Percentiles rank a stretch among this genome's conserved stretches.
Evolutionary conservation across 495 filamentous ascomycete species (phyloP).

Genomic region (Penicillium herquei): DNA sequence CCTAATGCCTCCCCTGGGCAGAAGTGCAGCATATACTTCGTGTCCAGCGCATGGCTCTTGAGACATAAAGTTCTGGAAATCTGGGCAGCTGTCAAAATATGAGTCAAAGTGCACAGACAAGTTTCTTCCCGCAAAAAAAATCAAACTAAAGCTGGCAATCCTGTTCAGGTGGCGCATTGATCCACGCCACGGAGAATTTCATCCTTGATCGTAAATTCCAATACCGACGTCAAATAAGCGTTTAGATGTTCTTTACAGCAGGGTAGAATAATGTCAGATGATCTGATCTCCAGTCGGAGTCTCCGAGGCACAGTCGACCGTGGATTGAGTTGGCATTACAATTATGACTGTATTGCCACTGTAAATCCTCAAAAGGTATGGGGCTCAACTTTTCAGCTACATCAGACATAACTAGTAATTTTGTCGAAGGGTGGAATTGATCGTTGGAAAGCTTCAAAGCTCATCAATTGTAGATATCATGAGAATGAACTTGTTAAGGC

Average conservation of each 20-base stretch:
- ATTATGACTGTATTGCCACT: background rate
- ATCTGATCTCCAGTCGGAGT: background rate
- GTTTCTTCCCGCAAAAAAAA: background rate
- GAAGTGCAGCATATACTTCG: background rate
- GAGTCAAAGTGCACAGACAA: conserved; percentile 4
- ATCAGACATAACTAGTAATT: too few species aligned
- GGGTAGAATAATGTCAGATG: background rate
- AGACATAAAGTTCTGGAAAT: too few species aligned
- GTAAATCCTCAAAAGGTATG: background rate
- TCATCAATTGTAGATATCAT: too few species aligned
- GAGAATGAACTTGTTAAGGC: too few species aligned
- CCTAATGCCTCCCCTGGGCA: background rate
- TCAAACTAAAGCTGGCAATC: conserved; percentile 7
- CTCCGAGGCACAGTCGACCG: background rate
- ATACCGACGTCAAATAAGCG: background rate
- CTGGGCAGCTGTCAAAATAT: conserved; percentile 3
- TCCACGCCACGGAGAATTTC: conserved; percentile 8
- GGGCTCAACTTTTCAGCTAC: too few species aligned
- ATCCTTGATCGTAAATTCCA: background rate
- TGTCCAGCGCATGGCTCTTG: background rate
- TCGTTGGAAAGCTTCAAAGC: too few species aligned
- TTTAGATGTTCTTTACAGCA: background rate
- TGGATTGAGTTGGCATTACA: background rate
- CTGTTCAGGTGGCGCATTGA: conserved; percentile 5
- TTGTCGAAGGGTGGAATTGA: too few species aligned